Base-by-base conservation (phyloP, 805 yeast species). In the Ogataea wickerhamii region DNA sequence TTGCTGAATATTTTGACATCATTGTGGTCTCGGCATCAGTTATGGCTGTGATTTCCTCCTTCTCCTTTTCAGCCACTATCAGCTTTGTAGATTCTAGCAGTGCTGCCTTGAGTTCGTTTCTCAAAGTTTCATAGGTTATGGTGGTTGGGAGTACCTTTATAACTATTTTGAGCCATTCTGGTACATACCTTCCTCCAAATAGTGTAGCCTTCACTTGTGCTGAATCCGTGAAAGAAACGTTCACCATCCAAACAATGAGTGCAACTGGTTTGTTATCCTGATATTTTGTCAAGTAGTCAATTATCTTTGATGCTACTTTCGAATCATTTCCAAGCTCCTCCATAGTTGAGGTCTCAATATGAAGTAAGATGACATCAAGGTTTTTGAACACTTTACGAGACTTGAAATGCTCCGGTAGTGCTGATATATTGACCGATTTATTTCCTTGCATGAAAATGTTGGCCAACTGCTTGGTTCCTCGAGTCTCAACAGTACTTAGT, bases 321-420 rank as follows among this genome's bases (percentile, higher is more conserved):
- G 40, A 24, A 34, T 51, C 52, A 12, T 34, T 37, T 5, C 32
- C 20, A 19, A 52, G 35, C 14, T 48, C 44, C 10, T 40, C 24
- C 3, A 31, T 24, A 8, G 55, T 49, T 2, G 62, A 48, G 18
- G 70, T 49, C 3, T 84, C 84, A 45, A 79, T 66, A 45, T 76
- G 80, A 48, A 78, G 64, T 3, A 80, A 44, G 4, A 80, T 37
- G 36, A 74, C 67, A 1, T 71, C 63, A 4, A 72, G 55, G 17
- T 60, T 56, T 19, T 59, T 51, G 47, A 74, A 73, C 34, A 63
- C 63, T 6, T 56, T 56, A 21, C 61, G 61, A 18, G 64, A 63
- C 18, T 64, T 44, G 36, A 63, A 56, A 18, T 63, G 54, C 12
- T 60, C 63, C 1, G 78, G 76, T 28, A 77, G 57, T 17, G 75